Evolutionary conservation across 306 rosid genomes (phyloP), one percentile per base, ranked within the genome.

Genomic region (Psophocarpus tetragonolobus): DNA sequence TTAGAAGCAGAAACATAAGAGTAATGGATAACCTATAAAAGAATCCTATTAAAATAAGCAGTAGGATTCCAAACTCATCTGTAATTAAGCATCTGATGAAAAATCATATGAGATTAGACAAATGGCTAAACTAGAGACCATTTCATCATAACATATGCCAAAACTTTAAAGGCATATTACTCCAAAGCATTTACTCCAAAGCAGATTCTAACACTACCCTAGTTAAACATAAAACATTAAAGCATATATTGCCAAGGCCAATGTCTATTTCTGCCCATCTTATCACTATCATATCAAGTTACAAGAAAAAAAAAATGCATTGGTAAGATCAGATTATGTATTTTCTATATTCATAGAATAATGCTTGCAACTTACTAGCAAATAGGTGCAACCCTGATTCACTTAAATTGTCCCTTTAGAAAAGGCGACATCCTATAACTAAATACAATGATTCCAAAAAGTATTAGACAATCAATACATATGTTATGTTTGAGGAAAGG

Each of bases 1-100:
- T 60, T 45, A 66, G 63, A 56, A 66, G 71, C 71, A 42, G 13
- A 45, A 48, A 58, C 4, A 64, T 32, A 72, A 64, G 64, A 23
- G 44, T 42, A 60, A 14, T 27, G 11, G 51, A 29, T 63, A 51
- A 33, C 64, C 45, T 13, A 47, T 47, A 60, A 12, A 74, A 42
- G 27, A 26, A 4, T 27, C 27, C n/a, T 27, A 29, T 70, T 2
- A 11, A 18, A 58, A n/a, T 51, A 35, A 41, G 36, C 18, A 38
- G 36, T 54, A 39, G 4, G 42, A 23, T 57, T 9, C 38, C 38
- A 56, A 26, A 27, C 56, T 39, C 42, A 39, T 20, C 18, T 54
- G 18, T 23, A 39, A n/a, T n/a, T n/a, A n/a, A 57, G 42, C 8
- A 74, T 60, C 30, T 11, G 21, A 10, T 39, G 17, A 26, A 36